These are phyloP conservation scores for Debaryomyces nepalensis DNA, from an alignment of 1,139 yeast genomes.

Conservation along the genomic window DNA sequence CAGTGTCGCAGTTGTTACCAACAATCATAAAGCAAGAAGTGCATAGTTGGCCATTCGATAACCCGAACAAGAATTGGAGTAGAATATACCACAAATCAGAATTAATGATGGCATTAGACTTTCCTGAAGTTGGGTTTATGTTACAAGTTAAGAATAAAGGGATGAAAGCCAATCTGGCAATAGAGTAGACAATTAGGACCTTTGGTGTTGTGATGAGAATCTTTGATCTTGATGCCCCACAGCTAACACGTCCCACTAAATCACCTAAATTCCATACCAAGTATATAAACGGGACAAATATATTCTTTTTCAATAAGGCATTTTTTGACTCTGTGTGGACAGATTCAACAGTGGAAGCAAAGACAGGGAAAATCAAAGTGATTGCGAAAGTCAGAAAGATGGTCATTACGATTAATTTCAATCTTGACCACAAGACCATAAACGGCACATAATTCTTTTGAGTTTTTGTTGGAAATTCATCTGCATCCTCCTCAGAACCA, in stretches of 20 bases:
- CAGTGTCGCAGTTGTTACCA: slow-evolving; percentile 59
- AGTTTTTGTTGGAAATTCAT: slow-evolving; percentile 19
- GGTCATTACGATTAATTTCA: slow-evolving; percentile 66
- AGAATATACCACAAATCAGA: slow-evolving; percentile 72
- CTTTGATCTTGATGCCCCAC: slow-evolving; percentile 55
- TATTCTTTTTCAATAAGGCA: slow-evolving; percentile 45
- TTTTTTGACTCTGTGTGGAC: slow-evolving; percentile 38
- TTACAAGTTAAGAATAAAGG: slow-evolving; percentile 76
- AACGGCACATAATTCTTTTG: slow-evolving; percentile 50
- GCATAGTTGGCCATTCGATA: slow-evolving; percentile 84
- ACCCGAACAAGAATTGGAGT: slow-evolving; percentile 77
- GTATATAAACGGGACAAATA: slow-evolving; percentile 78
- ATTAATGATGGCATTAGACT: slow-evolving; percentile 43
- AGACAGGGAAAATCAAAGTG: slow-evolving; percentile 85
- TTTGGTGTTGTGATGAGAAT: slow-evolving; percentile 45
- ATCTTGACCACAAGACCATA: slow-evolving; percentile 55
- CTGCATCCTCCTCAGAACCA: slow-evolving; percentile 20
- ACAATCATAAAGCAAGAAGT: slow-evolving; percentile 85
- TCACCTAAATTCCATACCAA: slow-evolving; percentile 90
- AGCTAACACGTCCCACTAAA: slow-evolving; percentile 70
- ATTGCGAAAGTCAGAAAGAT: slow-evolving; percentile 78
- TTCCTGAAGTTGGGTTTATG: slow-evolving; percentile 40
- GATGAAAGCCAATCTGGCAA: slow-evolving; percentile 57
- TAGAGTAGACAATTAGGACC: slow-evolving; percentile 53
- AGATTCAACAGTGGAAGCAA: slow-evolving; percentile 74